A percentile compares a stretch with the other conserved stretches of the same genome.
These are phyloP conservation scores for Arachnopeziza araneosa DNA, from an alignment of 2,329 filamentous ascomycete genomes.

Conservation along the genomic window DNA sequence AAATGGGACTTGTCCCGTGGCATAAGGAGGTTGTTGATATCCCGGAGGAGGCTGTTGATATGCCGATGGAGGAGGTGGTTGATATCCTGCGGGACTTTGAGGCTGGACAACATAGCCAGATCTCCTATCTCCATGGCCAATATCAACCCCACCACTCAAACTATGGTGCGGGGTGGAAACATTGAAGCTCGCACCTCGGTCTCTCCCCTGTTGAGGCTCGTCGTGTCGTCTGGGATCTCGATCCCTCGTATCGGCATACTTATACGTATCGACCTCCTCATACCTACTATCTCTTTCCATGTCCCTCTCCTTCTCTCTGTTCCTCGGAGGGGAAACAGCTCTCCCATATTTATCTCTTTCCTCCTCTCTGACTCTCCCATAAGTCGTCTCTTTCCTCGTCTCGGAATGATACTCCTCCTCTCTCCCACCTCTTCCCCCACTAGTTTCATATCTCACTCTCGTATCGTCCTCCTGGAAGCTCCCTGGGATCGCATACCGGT, in stretches of 20 bases:
- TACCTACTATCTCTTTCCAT: constrained; percentile 23
- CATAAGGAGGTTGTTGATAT: constrained; percentile 6
- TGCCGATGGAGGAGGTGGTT: not conserved
- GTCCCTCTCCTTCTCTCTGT: constrained; percentile 4
- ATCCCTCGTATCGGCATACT: constrained; percentile 16
- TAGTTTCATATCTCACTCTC: constrained; percentile 11
- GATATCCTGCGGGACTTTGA: constrained; percentile 9
- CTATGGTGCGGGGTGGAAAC: constrained; percentile 16
- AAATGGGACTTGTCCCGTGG: not conserved
- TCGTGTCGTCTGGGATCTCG: not conserved
- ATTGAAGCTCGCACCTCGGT: constrained; percentile 25
- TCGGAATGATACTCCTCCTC: constrained; percentile 19
- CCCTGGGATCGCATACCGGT: constrained; percentile 15
- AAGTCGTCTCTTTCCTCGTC: constrained; percentile 6
- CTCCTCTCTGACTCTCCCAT: not conserved
- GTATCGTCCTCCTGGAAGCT: constrained; percentile 13
- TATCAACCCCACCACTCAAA: constrained; percentile 20
- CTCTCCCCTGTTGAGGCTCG: constrained; percentile 11
- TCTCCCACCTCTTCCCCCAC: constrained; percentile 13
- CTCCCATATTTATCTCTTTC: constrained; percentile 11
- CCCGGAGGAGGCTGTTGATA: constrained; percentile 3
- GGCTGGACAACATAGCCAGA: constrained; percentile 12
- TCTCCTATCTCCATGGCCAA: constrained; percentile 16
- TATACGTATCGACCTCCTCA: constrained; percentile 25
- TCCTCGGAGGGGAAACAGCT: not conserved